Evolutionary conservation across 1,284 basidiomycete genomes (phyloP).

Genomic region (Melampsora americana): DNA sequence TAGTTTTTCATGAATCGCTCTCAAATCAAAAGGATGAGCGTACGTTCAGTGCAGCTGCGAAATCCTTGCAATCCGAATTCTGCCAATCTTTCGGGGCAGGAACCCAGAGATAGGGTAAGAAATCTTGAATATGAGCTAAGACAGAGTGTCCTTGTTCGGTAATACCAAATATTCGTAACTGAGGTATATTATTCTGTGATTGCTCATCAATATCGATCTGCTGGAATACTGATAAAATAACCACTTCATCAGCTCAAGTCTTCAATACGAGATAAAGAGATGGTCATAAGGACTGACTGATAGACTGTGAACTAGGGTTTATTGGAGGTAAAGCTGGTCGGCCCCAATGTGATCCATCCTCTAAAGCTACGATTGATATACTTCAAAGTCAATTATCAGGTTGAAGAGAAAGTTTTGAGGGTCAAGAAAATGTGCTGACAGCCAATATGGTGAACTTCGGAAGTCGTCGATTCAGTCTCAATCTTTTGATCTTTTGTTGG

Average conservation of each 20-base stretch:
- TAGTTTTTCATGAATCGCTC: not conserved
- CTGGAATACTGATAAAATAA: constrained; percentile 64
- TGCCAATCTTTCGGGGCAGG: constrained; percentile 76
- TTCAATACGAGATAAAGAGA: constrained; percentile 48
- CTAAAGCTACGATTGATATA: constrained; percentile 27
- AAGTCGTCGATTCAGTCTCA: no score
- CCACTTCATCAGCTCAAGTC: no score
- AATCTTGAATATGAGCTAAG: constrained; percentile 72
- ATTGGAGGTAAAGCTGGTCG: constrained; percentile 65
- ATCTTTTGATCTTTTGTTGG: no score
- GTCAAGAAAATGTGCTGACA: no score
- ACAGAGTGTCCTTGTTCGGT: constrained; percentile 85
- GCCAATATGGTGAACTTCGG: no score
- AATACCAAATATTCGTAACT: constrained; percentile 79
- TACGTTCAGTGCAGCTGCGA: constrained; percentile 74
- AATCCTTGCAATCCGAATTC: constrained; percentile 64
- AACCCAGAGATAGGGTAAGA: constrained; percentile 86
- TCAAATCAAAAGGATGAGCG: constrained; percentile 51
- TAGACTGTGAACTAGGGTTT: constrained; percentile 64
- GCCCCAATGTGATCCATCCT: constrained; percentile 63
- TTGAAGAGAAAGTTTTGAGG: no score
- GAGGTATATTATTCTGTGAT: constrained; percentile 61
- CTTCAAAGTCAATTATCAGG: no score
- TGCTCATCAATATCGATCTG: constrained; percentile 86
- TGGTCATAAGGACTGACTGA: constrained; percentile 58